phyloP scores from a whole-genome alignment of 1,139 yeast species.

The Debaryomyces subglobosus region DNA sequence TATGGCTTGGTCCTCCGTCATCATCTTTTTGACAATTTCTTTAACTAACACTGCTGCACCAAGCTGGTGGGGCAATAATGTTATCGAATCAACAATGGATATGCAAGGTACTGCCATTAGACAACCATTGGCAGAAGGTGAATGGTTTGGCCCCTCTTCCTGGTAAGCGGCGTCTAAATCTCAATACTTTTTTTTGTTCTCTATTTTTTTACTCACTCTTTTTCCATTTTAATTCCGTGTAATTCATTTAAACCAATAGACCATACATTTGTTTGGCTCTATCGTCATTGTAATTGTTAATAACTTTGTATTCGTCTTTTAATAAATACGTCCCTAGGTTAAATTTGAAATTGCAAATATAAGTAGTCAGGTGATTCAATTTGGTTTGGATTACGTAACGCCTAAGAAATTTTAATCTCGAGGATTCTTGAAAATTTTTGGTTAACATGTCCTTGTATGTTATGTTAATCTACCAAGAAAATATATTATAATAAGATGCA shows the following conservation, averaged over 20 bases:
- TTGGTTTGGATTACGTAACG: background rate
- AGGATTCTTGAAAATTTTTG: slow-evolving; percentile 5
- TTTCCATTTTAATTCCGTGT: background rate
- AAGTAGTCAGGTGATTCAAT: background rate
- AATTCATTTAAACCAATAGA: background rate
- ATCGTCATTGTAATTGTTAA: background rate
- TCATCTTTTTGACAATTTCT: slow-evolving; percentile 54
- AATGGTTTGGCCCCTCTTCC: slow-evolving; percentile 20
- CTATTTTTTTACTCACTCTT: background rate
- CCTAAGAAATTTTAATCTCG: background rate
- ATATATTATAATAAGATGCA: slow-evolving; percentile 26
- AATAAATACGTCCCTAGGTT: background rate
- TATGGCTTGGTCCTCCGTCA: slow-evolving; percentile 52
- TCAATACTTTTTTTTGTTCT: background rate
- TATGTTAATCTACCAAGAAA: background rate
- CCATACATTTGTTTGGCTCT: background rate
- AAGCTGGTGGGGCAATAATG: slow-evolving; percentile 56
- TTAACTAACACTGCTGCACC: slow-evolving; percentile 33
- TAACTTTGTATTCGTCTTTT: background rate
- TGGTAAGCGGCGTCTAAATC: slow-evolving; percentile 20
- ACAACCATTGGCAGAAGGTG: slow-evolving; percentile 13
- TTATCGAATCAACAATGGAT: slow-evolving; percentile 33
- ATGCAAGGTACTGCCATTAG: slow-evolving; percentile 19
- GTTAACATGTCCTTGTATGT: background rate
- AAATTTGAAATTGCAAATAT: background rate